Conservation (phyloP, 108 stramenopile genomes). For the Cyclotella atomus region DNA sequence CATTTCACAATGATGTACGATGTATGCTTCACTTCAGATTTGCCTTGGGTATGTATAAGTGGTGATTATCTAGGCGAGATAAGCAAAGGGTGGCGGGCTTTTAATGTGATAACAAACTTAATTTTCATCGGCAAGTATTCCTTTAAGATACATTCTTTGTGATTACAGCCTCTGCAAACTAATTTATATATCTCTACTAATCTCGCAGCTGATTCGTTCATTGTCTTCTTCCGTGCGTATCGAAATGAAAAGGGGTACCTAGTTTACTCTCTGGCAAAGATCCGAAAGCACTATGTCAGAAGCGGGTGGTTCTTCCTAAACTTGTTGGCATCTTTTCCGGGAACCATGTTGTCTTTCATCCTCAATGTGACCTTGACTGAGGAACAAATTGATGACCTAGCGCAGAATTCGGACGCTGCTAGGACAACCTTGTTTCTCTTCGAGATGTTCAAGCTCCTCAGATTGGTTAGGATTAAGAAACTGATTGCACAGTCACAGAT, state of each 20-base stretch:
- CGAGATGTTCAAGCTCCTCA: slow-evolving; percentile 46
- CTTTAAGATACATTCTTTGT: background rate
- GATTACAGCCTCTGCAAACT: background rate
- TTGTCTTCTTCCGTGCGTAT: slow-evolving; percentile 55
- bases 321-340: slow-evolving; percentile 39
- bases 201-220: slow-evolving; percentile 47
- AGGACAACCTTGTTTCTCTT: slow-evolving; percentile 2
- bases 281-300: slow-evolving; percentile 37
- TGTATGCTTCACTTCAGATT: background rate
- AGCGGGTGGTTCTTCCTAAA: slow-evolving; percentile 53
- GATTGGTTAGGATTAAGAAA: slow-evolving; percentile 29
- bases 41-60: slow-evolving; percentile 46
- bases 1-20: background rate
- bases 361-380: background rate
- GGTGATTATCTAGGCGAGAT: slow-evolving; percentile 35
- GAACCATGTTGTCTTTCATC: background rate
- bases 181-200: background rate
- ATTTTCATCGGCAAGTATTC: slow-evolving; percentile 33
- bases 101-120: slow-evolving; percentile 43
- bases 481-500: slow-evolving; percentile 26
- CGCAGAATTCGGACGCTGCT: background rate
- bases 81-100: slow-evolving; percentile 13
- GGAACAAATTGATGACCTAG: background rate
- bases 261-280: slow-evolving; percentile 33
- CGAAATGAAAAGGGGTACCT: slow-evolving; percentile 26